Base-by-base conservation (phyloP, 768 basidiomycete genomes). In the Daedalea quercina region DNA sequence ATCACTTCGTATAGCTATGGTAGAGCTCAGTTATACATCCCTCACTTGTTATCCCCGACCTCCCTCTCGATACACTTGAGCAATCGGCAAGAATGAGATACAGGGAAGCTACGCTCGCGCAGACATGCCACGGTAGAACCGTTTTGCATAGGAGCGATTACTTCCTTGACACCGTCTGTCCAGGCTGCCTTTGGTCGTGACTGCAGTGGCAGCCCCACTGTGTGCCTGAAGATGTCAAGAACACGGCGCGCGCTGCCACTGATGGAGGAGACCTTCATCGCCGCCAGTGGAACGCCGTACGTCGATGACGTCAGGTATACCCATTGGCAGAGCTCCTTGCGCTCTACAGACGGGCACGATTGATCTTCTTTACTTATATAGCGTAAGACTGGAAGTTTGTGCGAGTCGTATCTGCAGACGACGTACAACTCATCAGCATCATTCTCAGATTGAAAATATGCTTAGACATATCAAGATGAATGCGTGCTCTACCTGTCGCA, bases 231-330 rank as follows among this genome's bases (percentile, higher is more conserved):
- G 43, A 95, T 87, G 65, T 99, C 96, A 53, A 99, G 74, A 3
- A 94, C 89, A 26, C 94, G 77, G 50, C 96, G 74, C 1, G 96
- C 96, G 66, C 98, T 95, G 24, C 96, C 96, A 52, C 91, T 94
- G 53, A 96, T 90, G 12, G 70, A 73, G 1, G 84, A 80, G 53
- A 87, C 84, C 61, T 80, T 82, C 67, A 81, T 91, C 1, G 94
- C 86, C 3, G 91, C 91, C 54, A 93, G 81, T 63, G 81, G 87
- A 57, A 97, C 78, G 1, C 88, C 94, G 62, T 93, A 91, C 0
- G 70, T 53, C 75, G 20, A 90, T 74, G 11, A 87, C 79, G 15
- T 76, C 73, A 0, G 78, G 73, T 12, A 76, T 70, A 51, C 76
- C 70, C 9, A 73, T 70, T 9, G 75, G 63, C 9, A 77, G 70